These are phyloP conservation scores for Diaporthe eres DNA, from an alignment of 2,329 filamentous ascomycete genomes.

Conservation along the genomic window DNA sequence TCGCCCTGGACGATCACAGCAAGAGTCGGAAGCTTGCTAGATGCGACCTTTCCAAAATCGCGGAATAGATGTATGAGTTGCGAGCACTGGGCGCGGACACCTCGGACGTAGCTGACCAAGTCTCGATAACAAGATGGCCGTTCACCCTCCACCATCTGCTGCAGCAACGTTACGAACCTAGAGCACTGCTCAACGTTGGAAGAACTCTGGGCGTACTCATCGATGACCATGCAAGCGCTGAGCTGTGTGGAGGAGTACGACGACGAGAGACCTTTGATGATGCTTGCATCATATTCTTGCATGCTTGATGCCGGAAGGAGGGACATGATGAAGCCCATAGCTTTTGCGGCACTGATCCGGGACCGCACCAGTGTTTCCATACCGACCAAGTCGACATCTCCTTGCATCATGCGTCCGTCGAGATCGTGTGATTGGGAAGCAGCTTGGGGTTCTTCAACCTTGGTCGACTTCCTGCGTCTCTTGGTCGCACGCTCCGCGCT, in stretches of 20 bases:
- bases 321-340: slow-evolving; percentile 87
- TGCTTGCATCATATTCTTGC: slow-evolving; percentile 74
- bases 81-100: slow-evolving; percentile 91
- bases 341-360: slow-evolving; percentile 87
- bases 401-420: slow-evolving; percentile 97
- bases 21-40: slow-evolving; percentile 81
- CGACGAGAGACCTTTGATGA: slow-evolving; percentile 78
- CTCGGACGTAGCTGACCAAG: slow-evolving; percentile 89
- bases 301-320: slow-evolving; percentile 76
- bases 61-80: slow-evolving; percentile 92
- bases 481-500: slow-evolving; percentile 76
- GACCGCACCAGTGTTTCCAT: slow-evolving; percentile 90
- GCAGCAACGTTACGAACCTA: slow-evolving; percentile 75
- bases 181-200: slow-evolving; percentile 62
- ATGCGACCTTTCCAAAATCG: slow-evolving; percentile 86
- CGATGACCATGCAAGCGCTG: slow-evolving; percentile 84
- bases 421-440: slow-evolving; percentile 89
- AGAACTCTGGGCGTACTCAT: slow-evolving; percentile 84
- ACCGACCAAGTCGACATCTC: slow-evolving; percentile 94
- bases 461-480: slow-evolving; percentile 87
- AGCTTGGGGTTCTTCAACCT: slow-evolving; percentile 77
- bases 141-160: slow-evolving; percentile 84
- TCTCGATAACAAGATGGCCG: slow-evolving; percentile 89
- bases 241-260: slow-evolving; percentile 89
- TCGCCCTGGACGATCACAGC: slow-evolving; percentile 96